Evolutionary conservation across 2,329 filamentous ascomycete species (phyloP), one percentile per base, ranked within the genome.

Genomic region (Colletotrichum gloeosporioides): DNA sequence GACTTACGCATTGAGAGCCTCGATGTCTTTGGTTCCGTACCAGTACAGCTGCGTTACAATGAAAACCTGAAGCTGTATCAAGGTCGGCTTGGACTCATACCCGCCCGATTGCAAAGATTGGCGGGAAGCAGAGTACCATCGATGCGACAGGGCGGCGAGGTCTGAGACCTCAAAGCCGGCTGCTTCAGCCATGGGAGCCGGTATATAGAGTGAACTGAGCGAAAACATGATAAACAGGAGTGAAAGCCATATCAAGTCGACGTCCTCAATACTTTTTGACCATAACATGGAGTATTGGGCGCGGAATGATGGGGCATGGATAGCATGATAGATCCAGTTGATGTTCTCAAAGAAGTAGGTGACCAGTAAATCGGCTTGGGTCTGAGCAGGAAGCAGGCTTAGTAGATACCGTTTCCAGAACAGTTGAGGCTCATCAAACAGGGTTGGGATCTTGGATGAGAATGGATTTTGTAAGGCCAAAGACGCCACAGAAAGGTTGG

Each of bases 231-330:
- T 79, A 57, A 80, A 81, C 13, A 84, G 71, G 5, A 83, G 78
- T 4, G 82, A 81, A 10, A 82, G 69, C 82, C 82, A 83, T 39
- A 83, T 80, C 7, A 84, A 76, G 73, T 83, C 80, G 25, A 81
- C 77, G 27, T 82, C 77, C 32, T 80, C 70, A 6, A 80, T 63
- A 6, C 76, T 75, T 18, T 62, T 76, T 6, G 79, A 72, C 82
- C 82, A 83, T 32, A 84, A 80, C 15, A 59, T 55, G 2, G 78
- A 77, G 68, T 83, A 83, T 68, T 80, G 78, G 16, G 73, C 67
- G 3, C 78, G 73, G 27, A 79, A 79, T 4, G 77, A 78, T 1
- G 78, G 77, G 2, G 70, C 73, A 36, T 78, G 77, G 7, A 77
- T 69, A 31, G 69, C 77, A 55, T 83, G 82, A 71, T 82, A 82